These are phyloP conservation scores for Pseudocercospora eumusae DNA, from an alignment of 2,329 filamentous ascomycete species.

Conservation along the genomic window DNA sequence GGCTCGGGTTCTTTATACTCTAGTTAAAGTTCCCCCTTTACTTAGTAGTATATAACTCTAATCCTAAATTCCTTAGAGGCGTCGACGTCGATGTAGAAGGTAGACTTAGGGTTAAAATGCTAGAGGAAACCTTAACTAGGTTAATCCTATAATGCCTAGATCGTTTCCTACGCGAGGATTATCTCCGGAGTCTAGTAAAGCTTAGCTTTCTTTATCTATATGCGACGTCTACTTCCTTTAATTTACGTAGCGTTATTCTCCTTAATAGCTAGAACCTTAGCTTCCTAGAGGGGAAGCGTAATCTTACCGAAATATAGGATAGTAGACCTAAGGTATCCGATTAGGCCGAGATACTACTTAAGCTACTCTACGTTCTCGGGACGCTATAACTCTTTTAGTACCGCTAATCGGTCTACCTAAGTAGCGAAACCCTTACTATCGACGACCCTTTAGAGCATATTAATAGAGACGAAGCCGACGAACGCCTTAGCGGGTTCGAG, in stretches of 20 bases:
- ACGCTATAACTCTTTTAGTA: background rate
- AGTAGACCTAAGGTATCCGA: background rate
- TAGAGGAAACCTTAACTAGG: background rate
- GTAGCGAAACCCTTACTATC: background rate
- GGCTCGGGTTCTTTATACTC: background rate
- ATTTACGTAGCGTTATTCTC: background rate
- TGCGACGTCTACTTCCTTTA: background rate
- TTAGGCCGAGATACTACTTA: background rate
- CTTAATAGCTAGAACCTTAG: background rate
- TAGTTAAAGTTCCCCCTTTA: background rate
- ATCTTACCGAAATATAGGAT: background rate
- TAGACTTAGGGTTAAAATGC: background rate
- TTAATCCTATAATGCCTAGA: background rate
- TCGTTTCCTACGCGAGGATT: background rate
- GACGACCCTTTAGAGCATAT: background rate
- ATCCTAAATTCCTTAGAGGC: background rate
- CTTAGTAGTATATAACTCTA: background rate
- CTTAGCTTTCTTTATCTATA: background rate
- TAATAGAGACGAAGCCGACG: background rate
- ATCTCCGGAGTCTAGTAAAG: background rate
- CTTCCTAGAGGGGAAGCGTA: background rate
- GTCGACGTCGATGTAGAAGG: background rate
- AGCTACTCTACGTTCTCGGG: background rate
- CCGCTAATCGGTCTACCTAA: background rate
- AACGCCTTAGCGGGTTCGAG: background rate